phyloP scores from a whole-genome alignment of 371 early-diverging fungal species.

The Chytridium lagenaria region DNA sequence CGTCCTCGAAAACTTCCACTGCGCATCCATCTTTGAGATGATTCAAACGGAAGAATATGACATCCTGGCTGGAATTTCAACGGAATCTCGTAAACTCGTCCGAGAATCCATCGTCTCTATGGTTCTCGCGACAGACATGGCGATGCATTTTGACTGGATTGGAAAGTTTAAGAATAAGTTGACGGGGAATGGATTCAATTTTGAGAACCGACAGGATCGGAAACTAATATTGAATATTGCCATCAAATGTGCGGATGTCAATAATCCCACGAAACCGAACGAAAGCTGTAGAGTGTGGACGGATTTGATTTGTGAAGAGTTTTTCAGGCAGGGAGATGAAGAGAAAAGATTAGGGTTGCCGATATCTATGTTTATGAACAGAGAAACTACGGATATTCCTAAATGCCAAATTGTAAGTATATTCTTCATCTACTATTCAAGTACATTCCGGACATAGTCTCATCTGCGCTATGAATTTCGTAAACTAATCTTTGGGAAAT shows the following conservation, averaged over 20 bases:
- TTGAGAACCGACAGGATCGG: conserved; percentile 42
- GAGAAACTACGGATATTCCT: conserved; percentile 49
- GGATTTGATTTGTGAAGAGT: conserved; percentile 54
- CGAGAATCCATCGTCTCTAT: conserved; percentile 52
- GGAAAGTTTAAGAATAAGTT: conserved; percentile 55
- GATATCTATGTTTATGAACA: conserved; percentile 53
- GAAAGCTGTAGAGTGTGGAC: conserved; percentile 48
- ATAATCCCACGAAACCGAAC: conserved; percentile 54
- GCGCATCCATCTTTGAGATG: conserved; percentile 48
- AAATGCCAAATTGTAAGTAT: conserved; percentile 50
- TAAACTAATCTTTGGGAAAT: neutral
- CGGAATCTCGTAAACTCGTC: conserved; percentile 41
- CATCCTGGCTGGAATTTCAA: conserved; percentile 40
- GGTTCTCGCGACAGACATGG: conserved; percentile 62
- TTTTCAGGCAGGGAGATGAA: conserved; percentile 51
- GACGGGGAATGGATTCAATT: conserved; percentile 37
- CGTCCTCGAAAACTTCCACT: conserved; percentile 60
- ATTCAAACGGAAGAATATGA: conserved; percentile 43
- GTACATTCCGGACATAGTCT: neutral
- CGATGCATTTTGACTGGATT: conserved; percentile 57
- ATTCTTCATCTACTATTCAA: neutral
- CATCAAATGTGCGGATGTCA: conserved; percentile 58
- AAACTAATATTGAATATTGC: conserved; percentile 53
- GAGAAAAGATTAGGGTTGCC: conserved; percentile 48
- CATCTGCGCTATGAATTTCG: neutral